Base-by-base conservation (phyloP, 1,284 basidiomycete species). In the Meira miltonrushii region DNA sequence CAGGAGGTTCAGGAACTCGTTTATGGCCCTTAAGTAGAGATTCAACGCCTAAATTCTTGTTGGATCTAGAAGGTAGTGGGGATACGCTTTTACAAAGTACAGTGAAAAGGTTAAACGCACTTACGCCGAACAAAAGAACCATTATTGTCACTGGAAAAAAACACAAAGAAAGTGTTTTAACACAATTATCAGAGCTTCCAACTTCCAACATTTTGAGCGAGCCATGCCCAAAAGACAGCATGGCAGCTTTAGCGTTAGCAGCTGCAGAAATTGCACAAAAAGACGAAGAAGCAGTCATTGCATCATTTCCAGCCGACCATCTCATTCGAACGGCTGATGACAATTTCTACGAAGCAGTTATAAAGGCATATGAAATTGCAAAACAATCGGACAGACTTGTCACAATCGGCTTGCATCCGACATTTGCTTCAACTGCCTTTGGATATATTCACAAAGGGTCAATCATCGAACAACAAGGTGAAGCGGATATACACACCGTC, bases 21-120 rank as follows among this genome's bases (percentile, higher is more conserved):
- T 68, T 77, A 37, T 77, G 75, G 75, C 75, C 75, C 10, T 60
- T 77, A 4, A 73, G 70, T 37, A 61, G 75, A 39, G 71, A 75
- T 48, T 62, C 58, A 33, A 74, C 67, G 60, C 75, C 75, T 61
- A 77, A 77, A 54, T 77, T 77, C 60, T 58, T 77, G 49, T 64
- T 77, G 40, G 75, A 77, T 55, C 64, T 77, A 2, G 74, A 71
- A 15, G 75, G 75, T 9, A 63, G 55, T 4, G 75, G 75, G 2
- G 59, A 69, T 25, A 75, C 70, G 6, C 58, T 77, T 23, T 60
- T 77, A 17, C 75, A 77, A 53, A 66, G 61, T 54, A 77, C 75
- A n/a, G 75, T 68, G 68, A 71, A 75, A 39, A 67, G 75, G 17
- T 55, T 77, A 43, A 58, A 74, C 25, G 72, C 73, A 9, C 60